Base-by-base conservation (phyloP, 805 yeast species). In the Grigorovia transvaalensis region DNA sequence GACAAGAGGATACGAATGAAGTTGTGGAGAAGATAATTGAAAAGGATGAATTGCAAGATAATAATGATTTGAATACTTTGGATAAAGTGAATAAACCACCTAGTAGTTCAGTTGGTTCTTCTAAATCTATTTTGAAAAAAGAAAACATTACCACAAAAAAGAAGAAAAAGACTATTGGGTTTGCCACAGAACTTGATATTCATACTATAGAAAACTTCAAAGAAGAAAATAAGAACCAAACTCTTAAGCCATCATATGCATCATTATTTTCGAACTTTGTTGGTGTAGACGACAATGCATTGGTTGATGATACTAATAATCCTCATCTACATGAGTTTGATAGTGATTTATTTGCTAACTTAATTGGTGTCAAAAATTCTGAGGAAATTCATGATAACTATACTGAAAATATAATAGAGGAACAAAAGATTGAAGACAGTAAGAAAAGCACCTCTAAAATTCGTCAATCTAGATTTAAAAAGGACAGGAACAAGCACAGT, bases 131-230 rank as follows among this genome's bases (percentile, higher is more conserved):
- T 35, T 47, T 59, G n/a, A 56, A 50, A 35, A 38, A 48, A 19
- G 30, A 41, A 13, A 35, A n/a, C 20, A 47, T 35, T 20, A 38
- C 23, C 19, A 50, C 45, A 7, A 50, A 51, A 2, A 58, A 58
- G 42, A 54, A 50, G 12, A 59, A 59, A 49, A 68, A 66, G 48
- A 52, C 50, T 44, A 70, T 68, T 43, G 64, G 66, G 2, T 68
- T 68, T 54, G 71, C 71, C 2, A 45, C 59, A 4, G 49, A 53
- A n/a, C 56, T 67, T 9, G 67, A 66, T 51, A 59, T 68, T 19
- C 58, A 58, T 50, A 70, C 66, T 52, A 64, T 68, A 17, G 69
- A 66, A 51, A 67, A 57, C 51, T 50, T 64, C 30, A 68, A 68
- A 49, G 56, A 56, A 11, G 69, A 64, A 44, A 68, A 66, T 8